phyloP scores from a whole-genome alignment of 805 yeast genomes.

The Metschnikowia lochheadii region DNA sequence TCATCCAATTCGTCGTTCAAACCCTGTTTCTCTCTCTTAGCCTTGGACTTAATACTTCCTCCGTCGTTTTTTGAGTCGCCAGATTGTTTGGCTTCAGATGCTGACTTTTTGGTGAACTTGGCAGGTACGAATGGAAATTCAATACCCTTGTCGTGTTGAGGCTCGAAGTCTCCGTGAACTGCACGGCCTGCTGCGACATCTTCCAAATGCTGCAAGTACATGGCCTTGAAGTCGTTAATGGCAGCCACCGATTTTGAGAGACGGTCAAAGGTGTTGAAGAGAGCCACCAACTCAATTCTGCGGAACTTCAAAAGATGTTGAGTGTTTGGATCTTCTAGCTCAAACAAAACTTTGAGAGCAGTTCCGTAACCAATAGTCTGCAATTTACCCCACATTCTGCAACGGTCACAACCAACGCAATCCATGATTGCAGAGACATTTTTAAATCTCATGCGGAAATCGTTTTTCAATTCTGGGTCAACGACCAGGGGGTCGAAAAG shows the following conservation, averaged over 20 bases:
- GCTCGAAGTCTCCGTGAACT: slow-evolving; percentile 40
- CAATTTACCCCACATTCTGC: slow-evolving; percentile 96
- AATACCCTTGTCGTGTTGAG: slow-evolving; percentile 27
- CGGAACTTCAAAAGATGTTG: slow-evolving; percentile 57
- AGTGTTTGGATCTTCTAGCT: slow-evolving; percentile 52
- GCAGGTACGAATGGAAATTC: slow-evolving; percentile 33
- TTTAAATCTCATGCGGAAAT: slow-evolving; percentile 78
- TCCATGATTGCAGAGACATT: slow-evolving; percentile 94
- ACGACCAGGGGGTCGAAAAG: slow-evolving; percentile 46
- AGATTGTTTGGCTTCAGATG: not conserved
- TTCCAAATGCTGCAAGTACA: slow-evolving; percentile 44
- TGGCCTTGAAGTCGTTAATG: slow-evolving; percentile 61
- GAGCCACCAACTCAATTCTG: slow-evolving; percentile 82
- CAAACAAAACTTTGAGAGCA: slow-evolving; percentile 85
- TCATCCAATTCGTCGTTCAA: slow-evolving; percentile 45
- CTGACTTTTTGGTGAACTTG: not conserved
- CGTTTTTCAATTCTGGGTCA: slow-evolving; percentile 63
- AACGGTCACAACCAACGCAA: slow-evolving; percentile 97
- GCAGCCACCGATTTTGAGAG: slow-evolving; percentile 79
- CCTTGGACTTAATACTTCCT: slow-evolving; percentile 8
- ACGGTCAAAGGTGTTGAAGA: slow-evolving; percentile 89
- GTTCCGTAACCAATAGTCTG: slow-evolving; percentile 98
- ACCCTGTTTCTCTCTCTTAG: slow-evolving; percentile 6
- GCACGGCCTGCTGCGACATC: slow-evolving; percentile 38
- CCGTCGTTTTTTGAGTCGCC: slow-evolving; percentile 2